These are phyloP conservation scores for Zangia roseola DNA, from an alignment of 768 basidiomycete genomes.

Conservation along the genomic window DNA sequence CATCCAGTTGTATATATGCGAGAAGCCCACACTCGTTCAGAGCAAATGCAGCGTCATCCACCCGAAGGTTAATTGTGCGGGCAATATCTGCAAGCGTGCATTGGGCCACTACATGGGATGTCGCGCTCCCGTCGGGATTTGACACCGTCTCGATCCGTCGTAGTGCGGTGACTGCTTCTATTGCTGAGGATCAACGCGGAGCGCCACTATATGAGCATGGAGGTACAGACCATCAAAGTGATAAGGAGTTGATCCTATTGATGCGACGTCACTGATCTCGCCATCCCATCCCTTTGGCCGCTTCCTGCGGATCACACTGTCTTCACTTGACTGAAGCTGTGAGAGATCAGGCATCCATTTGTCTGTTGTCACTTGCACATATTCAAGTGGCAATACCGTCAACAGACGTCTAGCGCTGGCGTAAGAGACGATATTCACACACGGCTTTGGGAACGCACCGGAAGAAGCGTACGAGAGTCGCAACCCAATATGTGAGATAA, in stretches of 20 bases:
- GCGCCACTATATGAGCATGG: not conserved
- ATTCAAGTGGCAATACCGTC: slow-evolving; percentile 57
- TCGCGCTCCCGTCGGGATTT: slow-evolving; percentile 66
- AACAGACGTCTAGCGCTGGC: slow-evolving; percentile 48
- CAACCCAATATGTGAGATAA: slow-evolving; percentile 88
- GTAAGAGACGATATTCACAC: not conserved
- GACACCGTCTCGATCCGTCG: slow-evolving; percentile 58
- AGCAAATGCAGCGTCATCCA: slow-evolving; percentile 88
- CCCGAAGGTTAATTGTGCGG: slow-evolving; percentile 71
- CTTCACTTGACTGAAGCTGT: slow-evolving; percentile 32
- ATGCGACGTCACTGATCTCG: slow-evolving; percentile 47
- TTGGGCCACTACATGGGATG: slow-evolving; percentile 61
- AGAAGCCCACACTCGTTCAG: slow-evolving; percentile 85
- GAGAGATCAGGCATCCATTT: slow-evolving; percentile 45
- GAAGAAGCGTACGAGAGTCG: slow-evolving; percentile 81
- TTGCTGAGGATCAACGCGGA: not conserved
- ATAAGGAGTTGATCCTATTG: slow-evolving; percentile 32
- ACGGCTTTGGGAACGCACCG: slow-evolving; percentile 41
- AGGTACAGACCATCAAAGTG: slow-evolving; percentile 41
- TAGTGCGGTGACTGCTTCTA: slow-evolving; percentile 55
- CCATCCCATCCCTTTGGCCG: slow-evolving; percentile 74
- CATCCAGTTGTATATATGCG: slow-evolving; percentile 36
- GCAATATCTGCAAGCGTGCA: slow-evolving; percentile 82
- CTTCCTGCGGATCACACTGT: slow-evolving; percentile 38
- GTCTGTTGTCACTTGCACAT: slow-evolving; percentile 42